phyloP scores from a whole-genome alignment of 495 filamentous ascomycete species.

The Cryomyces minteri region DNA sequence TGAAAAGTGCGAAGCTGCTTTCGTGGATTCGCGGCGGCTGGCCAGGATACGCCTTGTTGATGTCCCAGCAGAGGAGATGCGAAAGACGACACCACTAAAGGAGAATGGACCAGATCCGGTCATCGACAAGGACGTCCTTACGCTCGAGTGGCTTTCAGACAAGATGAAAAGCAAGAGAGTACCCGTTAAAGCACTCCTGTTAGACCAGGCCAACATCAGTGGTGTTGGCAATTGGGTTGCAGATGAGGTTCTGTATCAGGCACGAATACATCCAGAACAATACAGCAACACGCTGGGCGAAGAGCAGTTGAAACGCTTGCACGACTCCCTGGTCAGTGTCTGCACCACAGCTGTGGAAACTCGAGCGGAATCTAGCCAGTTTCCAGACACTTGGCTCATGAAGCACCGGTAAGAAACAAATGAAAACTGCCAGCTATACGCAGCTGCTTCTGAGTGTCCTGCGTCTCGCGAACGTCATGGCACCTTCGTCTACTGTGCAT shows the following conservation, averaged over 20 bases:
- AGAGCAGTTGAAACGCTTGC: constrained; percentile 49
- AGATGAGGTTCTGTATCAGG: constrained; percentile 80
- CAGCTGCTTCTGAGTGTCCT: background rate
- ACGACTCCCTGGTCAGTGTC: constrained; percentile 57
- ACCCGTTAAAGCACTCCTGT: constrained; percentile 67
- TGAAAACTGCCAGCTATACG: background rate
- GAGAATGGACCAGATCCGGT: constrained; percentile 92
- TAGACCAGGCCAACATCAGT: constrained; percentile 79
- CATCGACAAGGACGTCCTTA: constrained; percentile 58
- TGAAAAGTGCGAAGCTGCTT: constrained; percentile 53
- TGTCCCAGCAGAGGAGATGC: constrained; percentile 54
- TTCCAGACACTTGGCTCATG: constrained; percentile 86
- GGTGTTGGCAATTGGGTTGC: constrained; percentile 91
- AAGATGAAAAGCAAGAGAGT: constrained; percentile 59
- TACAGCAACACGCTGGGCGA: constrained; percentile 68
- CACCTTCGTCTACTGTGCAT: no score
- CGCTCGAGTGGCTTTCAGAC: constrained; percentile 45
- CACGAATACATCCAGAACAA: constrained; percentile 78
- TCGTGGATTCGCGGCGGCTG: constrained; percentile 65
- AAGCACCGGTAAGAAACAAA: constrained; percentile 40
- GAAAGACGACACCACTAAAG: constrained; percentile 58
- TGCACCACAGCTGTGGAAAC: constrained; percentile 62
- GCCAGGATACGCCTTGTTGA: constrained; percentile 65
- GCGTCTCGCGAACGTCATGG: no score
- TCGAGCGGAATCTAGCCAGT: constrained; percentile 62